Conservation (phyloP, 2,329 filamentous ascomycete genomes). For the Fusarium foetens region DNA sequence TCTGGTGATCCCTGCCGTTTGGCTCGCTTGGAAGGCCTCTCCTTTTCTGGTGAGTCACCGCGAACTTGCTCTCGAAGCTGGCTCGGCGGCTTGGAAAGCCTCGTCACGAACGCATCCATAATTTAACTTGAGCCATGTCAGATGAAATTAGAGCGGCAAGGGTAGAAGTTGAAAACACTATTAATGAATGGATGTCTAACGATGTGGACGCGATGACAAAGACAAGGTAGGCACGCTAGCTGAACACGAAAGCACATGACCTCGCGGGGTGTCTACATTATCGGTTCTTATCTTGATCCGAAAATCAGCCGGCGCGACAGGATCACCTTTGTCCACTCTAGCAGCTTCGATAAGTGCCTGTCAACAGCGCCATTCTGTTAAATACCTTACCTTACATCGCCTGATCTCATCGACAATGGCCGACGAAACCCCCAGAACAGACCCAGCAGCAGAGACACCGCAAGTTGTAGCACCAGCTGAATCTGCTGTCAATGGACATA, state of each 20-base stretch:
- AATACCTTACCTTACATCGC: neutral
- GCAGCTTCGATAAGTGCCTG: conserved; percentile 4
- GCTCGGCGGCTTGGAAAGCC: conserved; percentile 39
- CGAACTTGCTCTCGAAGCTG: conserved; percentile 18
- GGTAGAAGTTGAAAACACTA: neutral
- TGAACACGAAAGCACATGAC: conserved; percentile 56
- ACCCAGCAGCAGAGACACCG: conserved; percentile 32
- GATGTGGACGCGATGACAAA: conserved; percentile 30
- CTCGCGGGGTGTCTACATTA: conserved; percentile 5
- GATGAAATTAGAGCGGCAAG: neutral
- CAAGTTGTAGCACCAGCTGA: conserved; percentile 37
- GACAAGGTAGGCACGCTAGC: conserved; percentile 24
- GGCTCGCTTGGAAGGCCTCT: conserved; percentile 47
- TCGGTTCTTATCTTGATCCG: conserved; percentile 17
- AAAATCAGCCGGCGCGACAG: conserved; percentile 42
- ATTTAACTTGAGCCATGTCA: conserved; percentile 21
- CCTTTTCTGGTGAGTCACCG: conserved; percentile 12
- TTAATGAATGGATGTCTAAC: neutral
- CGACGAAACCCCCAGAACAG: conserved; percentile 42
- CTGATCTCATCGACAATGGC: conserved; percentile 42
- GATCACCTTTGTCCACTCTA: neutral
- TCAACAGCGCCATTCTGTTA: conserved; percentile 10
- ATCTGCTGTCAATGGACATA: conserved; percentile 32
- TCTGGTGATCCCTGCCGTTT: conserved; percentile 43
- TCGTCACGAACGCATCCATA: conserved; percentile 55